These are phyloP conservation scores for Cercophora samala DNA, from an alignment of 495 filamentous ascomycete genomes.

Conservation along the genomic window DNA sequence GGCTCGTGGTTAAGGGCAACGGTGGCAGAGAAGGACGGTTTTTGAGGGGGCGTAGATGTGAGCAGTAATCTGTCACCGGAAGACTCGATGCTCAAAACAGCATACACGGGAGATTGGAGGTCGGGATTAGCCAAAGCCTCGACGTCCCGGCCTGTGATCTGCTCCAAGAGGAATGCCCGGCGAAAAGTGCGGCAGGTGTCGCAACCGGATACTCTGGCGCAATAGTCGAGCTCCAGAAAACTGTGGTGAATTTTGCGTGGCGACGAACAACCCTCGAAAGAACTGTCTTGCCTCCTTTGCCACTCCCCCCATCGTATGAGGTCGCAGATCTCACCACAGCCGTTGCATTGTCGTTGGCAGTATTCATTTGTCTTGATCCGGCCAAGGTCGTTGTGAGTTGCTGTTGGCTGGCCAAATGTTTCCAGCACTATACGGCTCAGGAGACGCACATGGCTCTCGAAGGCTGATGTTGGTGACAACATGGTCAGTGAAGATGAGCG, in stretches of 20 bases:
- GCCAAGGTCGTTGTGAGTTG: conserved; percentile 14
- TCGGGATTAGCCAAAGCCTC: conserved; percentile 19
- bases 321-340: conserved; percentile 26
- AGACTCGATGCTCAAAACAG: conserved; percentile 18
- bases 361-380: conserved; percentile 24
- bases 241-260: conserved; percentile 26
- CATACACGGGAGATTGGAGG: conserved; percentile 27
- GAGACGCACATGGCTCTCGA: background rate
- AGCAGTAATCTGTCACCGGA: conserved; percentile 22
- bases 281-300: conserved; percentile 21
- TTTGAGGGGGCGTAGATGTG: conserved; percentile 17
- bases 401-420: background rate
- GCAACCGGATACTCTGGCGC: conserved; percentile 24
- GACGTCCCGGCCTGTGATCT: conserved; percentile 27
- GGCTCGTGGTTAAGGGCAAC: conserved; percentile 16
- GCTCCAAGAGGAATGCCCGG: conserved; percentile 31
- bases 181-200: conserved; percentile 29
- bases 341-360: conserved; percentile 28
- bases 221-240: conserved; percentile 31
- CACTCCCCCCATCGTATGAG: conserved; percentile 33
- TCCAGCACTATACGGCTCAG: conserved; percentile 2
- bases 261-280: conserved; percentile 23
- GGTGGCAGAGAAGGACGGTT: conserved; percentile 20
- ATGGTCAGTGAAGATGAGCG: background rate
- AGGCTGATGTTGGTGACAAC: conserved; percentile 3